phyloP scores from a whole-genome alignment of 2,329 filamentous ascomycete species.

The Orbilia oligospora region DNA sequence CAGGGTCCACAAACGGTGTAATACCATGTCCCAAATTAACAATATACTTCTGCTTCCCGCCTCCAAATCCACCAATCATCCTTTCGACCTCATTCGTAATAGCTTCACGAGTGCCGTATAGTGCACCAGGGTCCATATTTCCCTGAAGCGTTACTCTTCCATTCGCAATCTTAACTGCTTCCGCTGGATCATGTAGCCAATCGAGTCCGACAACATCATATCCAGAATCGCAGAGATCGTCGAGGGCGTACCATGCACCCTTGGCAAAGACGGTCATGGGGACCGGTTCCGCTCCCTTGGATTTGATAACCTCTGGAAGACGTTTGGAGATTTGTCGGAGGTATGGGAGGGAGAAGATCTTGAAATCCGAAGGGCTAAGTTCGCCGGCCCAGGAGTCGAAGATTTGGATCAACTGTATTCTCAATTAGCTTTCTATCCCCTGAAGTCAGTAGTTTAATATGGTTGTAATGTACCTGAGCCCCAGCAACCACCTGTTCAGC shows the following conservation, averaged over 20 bases:
- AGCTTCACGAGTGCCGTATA: slow-evolving; percentile 85
- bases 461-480: slow-evolving; percentile 76
- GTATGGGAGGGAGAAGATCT: slow-evolving; percentile 87
- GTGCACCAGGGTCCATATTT: slow-evolving; percentile 92
- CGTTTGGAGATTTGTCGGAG: slow-evolving; percentile 85
- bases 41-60: slow-evolving; percentile 93
- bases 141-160: slow-evolving; percentile 88
- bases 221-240: slow-evolving; percentile 86
- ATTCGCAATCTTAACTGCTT: slow-evolving; percentile 84
- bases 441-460: background rate
- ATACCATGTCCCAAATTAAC: slow-evolving; percentile 98
- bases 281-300: slow-evolving; percentile 82
- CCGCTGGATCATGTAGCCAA: slow-evolving; percentile 90
- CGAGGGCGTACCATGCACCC: slow-evolving; percentile 94
- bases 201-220: slow-evolving; percentile 96
- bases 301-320: slow-evolving; percentile 80
- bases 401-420: slow-evolving; percentile 84
- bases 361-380: slow-evolving; percentile 86
- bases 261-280: slow-evolving; percentile 99
- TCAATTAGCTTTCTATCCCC: background rate
- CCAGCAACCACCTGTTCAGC: slow-evolving; percentile 93
- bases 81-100: slow-evolving; percentile 86
- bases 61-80: slow-evolving; percentile 88
- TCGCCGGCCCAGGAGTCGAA: slow-evolving; percentile 99
- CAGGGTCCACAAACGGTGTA: slow-evolving; percentile 93